Conservation (phyloP, 345 rosid genomes). For the Corchorus capsularis region DNA sequence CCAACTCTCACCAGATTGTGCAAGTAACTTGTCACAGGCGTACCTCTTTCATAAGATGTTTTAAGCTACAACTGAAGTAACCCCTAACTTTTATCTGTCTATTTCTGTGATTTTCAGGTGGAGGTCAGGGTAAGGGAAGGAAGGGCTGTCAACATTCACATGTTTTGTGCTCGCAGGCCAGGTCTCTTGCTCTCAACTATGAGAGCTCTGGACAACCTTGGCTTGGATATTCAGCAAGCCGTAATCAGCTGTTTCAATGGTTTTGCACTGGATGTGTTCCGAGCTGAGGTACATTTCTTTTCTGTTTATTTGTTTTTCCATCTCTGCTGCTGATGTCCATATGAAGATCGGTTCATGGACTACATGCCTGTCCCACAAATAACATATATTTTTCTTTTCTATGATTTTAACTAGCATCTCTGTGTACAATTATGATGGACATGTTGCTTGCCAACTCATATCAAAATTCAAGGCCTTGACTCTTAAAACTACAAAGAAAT, state of each 20-base stretch:
- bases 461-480: neutral
- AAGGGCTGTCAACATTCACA: slow-evolving; percentile 95
- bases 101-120: slow-evolving; percentile 48
- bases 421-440: neutral
- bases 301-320: neutral
- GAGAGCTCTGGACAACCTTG: slow-evolving; percentile 91
- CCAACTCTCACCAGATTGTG: neutral
- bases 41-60: neutral
- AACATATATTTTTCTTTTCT: neutral
- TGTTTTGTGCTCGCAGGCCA: slow-evolving; percentile 93
- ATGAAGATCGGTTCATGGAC: neutral
- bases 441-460: neutral
- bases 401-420: slow-evolving; percentile 6
- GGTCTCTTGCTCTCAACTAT: slow-evolving; percentile 89
- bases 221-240: slow-evolving; percentile 94
- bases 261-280: slow-evolving; percentile 89
- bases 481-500: neutral
- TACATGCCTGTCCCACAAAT: neutral
- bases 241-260: slow-evolving; percentile 97
- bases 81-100: neutral
- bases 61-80: neutral
- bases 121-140: slow-evolving; percentile 96
- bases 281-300: slow-evolving; percentile 74
- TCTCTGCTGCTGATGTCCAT: neutral
- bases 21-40: neutral